phyloP scores from a whole-genome alignment of 1,139 yeast species.

The Geotrichum siamense region DNA sequence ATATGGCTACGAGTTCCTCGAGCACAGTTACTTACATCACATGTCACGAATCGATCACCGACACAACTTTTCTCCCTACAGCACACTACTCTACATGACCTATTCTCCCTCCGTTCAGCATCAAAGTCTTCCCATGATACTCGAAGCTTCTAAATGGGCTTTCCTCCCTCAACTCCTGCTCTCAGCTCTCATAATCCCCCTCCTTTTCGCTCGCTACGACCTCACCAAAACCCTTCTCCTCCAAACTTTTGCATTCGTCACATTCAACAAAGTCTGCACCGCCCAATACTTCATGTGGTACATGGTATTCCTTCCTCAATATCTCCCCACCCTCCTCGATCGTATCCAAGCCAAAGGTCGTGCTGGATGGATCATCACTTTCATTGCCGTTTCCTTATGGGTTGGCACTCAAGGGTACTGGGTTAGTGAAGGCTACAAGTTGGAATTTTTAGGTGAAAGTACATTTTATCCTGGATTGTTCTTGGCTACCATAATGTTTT shows the following conservation, averaged over 20 bases:
- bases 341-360: not conserved
- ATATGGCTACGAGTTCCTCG: slow-evolving; percentile 72
- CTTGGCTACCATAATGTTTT: slow-evolving; percentile 56
- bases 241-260: slow-evolving; percentile 88
- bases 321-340: slow-evolving; percentile 40
- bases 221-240: slow-evolving; percentile 62
- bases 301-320: slow-evolving; percentile 73
- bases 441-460: slow-evolving; percentile 71
- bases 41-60: slow-evolving; percentile 80
- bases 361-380: slow-evolving; percentile 4
- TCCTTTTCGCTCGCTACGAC: slow-evolving; percentile 47
- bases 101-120: slow-evolving; percentile 29
- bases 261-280: slow-evolving; percentile 90
- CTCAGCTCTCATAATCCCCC: slow-evolving; percentile 54
- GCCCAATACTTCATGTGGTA: slow-evolving; percentile 90
- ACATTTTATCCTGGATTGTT: slow-evolving; percentile 61
- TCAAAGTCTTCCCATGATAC: slow-evolving; percentile 22
- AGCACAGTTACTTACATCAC: slow-evolving; percentile 78
- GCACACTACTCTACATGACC: slow-evolving; percentile 55
- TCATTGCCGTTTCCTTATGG: slow-evolving; percentile 51
- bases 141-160: slow-evolving; percentile 43
- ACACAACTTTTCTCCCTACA: slow-evolving; percentile 88
- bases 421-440: slow-evolving; percentile 68
- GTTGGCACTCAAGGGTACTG: slow-evolving; percentile 63
- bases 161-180: slow-evolving; percentile 75